Base-by-base conservation (phyloP, 768 basidiomycete genomes). In the Pulveroboletus ravenelii region DNA sequence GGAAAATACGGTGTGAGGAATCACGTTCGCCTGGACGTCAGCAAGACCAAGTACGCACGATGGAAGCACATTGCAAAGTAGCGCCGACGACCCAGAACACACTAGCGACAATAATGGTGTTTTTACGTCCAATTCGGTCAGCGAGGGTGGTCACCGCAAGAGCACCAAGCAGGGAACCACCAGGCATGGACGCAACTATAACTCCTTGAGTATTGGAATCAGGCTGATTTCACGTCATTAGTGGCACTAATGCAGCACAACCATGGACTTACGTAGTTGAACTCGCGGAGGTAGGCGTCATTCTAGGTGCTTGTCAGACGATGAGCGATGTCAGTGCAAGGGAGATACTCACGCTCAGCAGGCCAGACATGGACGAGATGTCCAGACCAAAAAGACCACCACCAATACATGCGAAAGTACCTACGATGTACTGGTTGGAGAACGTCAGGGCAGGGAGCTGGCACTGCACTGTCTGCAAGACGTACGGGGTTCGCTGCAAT, bases 331-430 rank as follows among this genome's bases (percentile, higher is more conserved):
- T 37, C 23, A 41, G 15, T 6, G 8, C 15, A 25, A 18, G 20
- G 29, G 17, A 50, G 10, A 25, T 27, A 62, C 71, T 52, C 57
- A 81, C 80, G 48, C 64, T 84, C 56, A 88, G 68, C 45, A 88
- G 84, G 8, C 82, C 85, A 45, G 86, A 85, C 86, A 88, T 88
- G 62, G 85, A 88, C 60, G 85, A 85, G 61, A 89, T 87, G 74
- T 89, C 87, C 72, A 89, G 64, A 65, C 87, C 87, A 62, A 88
- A 89, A 34, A 89, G 78, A 43, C 84, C 84, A 57, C 86, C 85
- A 34, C 87, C 86, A 54, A 89, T 87, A 64, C 87, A 89, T 66
- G 87, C 86, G 68, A 89, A 89, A 15, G 84, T 81, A 29, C 87
- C 87, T 48, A 88, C 87, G 50, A 87, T 66, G 65, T 87, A 87